Base-by-base conservation (phyloP, 257 asterid species). In the Solanum lignicaule region DNA sequence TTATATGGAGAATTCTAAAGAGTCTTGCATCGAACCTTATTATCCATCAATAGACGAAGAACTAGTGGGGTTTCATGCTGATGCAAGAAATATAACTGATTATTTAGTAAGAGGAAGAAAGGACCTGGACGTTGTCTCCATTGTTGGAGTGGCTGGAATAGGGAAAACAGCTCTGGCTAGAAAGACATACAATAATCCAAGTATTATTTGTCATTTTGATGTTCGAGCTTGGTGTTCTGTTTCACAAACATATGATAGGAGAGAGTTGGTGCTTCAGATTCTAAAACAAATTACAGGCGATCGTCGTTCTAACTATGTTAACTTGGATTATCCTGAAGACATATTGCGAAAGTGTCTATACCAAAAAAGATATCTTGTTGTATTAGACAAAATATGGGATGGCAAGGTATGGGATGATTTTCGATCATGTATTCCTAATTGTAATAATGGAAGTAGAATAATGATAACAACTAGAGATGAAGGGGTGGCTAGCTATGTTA, bases 301-400 rank as follows among this genome's bases (percentile, higher is more conserved):
- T 36, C 39, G 1, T 35, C 38, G 7, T n/a, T n/a, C n/a, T 35
- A 46, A 48, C 5, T 18, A 5, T 62, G 9, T 5, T 5, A 31
- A 11, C 39, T 3, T 18, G 1, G 84, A 48, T 25, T 9, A 85
- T 3, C 87, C 81, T 9, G 4, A 3, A 4, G 4, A 7, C 11
- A 6, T 3, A 33, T 41, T 88, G 72, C 4, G 9, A 0, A 55
- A 18, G 7, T 0, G 1, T 32, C 71, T 88, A 18, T 2, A 3
- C 6, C 14, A 4, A 32, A 76, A 8, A 1, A 90, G 25, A n/a
- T 88, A 76, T 71, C 85, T 87, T 9, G 60, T 89, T 21, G 89
- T 89, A 3, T 18, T 89, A 86, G 88, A 87, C n/a, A 83, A 89
- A 18, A 41, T 89, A 65, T 88, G 89, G 87, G 36, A 43, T 6